Evolutionary conservation across 2,329 filamentous ascomycete species (phyloP), one percentile per base, ranked within the genome.

Genomic region (Colletotrichum echinochloae): DNA sequence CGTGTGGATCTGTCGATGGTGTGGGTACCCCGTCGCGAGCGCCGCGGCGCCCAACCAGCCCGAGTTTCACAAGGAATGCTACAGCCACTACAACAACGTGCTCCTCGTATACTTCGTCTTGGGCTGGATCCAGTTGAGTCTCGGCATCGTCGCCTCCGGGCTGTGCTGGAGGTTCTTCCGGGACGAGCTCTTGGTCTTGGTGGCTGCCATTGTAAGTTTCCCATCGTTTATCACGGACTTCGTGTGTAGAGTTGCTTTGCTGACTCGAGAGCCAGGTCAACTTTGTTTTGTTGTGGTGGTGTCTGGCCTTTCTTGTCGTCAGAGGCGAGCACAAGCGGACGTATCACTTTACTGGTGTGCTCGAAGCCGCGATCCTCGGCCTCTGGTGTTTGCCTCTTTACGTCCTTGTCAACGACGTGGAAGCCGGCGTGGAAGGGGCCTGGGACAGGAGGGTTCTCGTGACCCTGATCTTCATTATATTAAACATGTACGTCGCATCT

Each of bases 1-100:
- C 5, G 78, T 79, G 35, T 84, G 79, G 77, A 77, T 83, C 14
- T 86, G 84, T 54, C 79, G 83, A 8, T 85, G 82, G 78, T 85
- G 84, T 74, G 83, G 83, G 0, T 79, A 76, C 68, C 83, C 83
- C 9, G 76, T 84, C 39, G 73, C 75, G 6, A 68, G 70, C 5
- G 75, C 75, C 33, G 70, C 75, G 14, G 78, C 78, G 11, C 78
- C 75, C 72, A 78, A 78, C 8, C 77, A 80, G 61, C 76, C 79
- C 39, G 79, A 84, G 74, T 84, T 84, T 67, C 83, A 85, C 71
- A 72, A 74, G 14, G 3, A 4, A 8, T 85, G 83, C 73, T 83
- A 81, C 61, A 74, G 76, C 54, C 73, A 75, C n/a, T 85, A 83
- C 65, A 79, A 80, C 61, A 70, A 75, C 35, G 76, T 79, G 16